These are phyloP conservation scores for Penicillium samsonianum DNA, from an alignment of 495 filamentous ascomycete genomes.

Conservation along the genomic window DNA sequence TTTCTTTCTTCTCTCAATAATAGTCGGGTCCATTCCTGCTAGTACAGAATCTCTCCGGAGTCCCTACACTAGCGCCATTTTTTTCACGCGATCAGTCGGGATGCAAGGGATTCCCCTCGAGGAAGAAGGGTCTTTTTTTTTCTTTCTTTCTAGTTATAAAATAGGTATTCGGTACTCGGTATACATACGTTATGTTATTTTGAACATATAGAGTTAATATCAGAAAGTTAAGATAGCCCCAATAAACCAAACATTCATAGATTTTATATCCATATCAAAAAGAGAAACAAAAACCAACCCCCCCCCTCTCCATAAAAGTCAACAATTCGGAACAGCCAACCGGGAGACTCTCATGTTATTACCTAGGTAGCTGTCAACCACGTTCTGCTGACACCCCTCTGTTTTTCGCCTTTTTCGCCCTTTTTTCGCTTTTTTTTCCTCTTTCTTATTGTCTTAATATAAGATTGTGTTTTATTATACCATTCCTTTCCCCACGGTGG, in stretches of 20 bases:
- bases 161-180: too few species aligned
- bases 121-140: neutral
- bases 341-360: neutral
- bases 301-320: too few species aligned
- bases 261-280: too few species aligned
- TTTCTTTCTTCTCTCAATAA: conserved; percentile 6
- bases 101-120: conserved; percentile 17
- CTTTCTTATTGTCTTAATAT: conserved; percentile 8
- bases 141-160: neutral
- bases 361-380: conserved; percentile 15
- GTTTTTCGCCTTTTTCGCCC: conserved; percentile 1
- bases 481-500: conserved; percentile 16
- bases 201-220: neutral
- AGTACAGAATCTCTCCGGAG: conserved; percentile 19
- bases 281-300: too few species aligned
- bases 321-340: neutral
- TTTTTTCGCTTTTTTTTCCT: conserved; percentile 13
- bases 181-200: too few species aligned
- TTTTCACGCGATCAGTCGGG: conserved; percentile 16
- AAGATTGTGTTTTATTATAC: conserved; percentile 11
- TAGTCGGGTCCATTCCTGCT: conserved; percentile 9
- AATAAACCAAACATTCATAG: too few species aligned
- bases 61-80: conserved; percentile 13
- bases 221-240: too few species aligned
- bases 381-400: conserved; percentile 12